Percentiles rank a stretch among this genome's conserved stretches.
Conservation (phyloP, 805 yeast genomes). For the Ogataea parapolymorpha region DNA sequence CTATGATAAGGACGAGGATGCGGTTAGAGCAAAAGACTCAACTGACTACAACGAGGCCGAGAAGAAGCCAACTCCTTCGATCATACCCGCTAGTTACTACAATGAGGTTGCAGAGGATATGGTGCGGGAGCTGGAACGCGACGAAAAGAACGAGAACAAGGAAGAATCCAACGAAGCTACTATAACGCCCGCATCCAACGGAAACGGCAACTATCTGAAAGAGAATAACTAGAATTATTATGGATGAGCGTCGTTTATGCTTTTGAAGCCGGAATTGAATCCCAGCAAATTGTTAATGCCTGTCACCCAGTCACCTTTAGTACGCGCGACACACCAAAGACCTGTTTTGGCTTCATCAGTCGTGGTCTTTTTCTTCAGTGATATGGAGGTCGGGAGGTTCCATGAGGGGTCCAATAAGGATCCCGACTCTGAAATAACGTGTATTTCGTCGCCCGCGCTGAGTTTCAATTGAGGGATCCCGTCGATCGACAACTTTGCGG, state of each 20-base stretch:
- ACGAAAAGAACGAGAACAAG: slow-evolving; percentile 9
- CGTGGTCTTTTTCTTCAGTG: slow-evolving; percentile 4
- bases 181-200: neutral
- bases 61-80: slow-evolving; percentile 12
- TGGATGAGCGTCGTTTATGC: slow-evolving; percentile 20
- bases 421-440: slow-evolving; percentile 63
- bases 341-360: slow-evolving; percentile 42
- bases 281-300: slow-evolving; percentile 87
- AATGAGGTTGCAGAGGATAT: slow-evolving; percentile 29
- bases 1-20: slow-evolving; percentile 61
- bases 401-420: slow-evolving; percentile 53
- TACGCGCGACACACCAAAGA: slow-evolving; percentile 82
- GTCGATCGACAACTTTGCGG: slow-evolving; percentile 70
- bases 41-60: slow-evolving; percentile 16
- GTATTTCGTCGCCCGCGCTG: slow-evolving; percentile 74
- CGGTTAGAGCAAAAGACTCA: slow-evolving; percentile 24
- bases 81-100: slow-evolving; percentile 24
- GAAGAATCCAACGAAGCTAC: neutral
- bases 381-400: slow-evolving; percentile 37
- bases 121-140: slow-evolving; percentile 26
- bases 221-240: slow-evolving; percentile 3
- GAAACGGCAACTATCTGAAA: neutral
- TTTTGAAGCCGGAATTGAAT: slow-evolving; percentile 79
- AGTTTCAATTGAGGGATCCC: slow-evolving; percentile 75
- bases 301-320: slow-evolving; percentile 86